Evolutionary conservation across 2,329 filamentous ascomycete species (phyloP).

Genomic region (Nothopassalora personata): DNA sequence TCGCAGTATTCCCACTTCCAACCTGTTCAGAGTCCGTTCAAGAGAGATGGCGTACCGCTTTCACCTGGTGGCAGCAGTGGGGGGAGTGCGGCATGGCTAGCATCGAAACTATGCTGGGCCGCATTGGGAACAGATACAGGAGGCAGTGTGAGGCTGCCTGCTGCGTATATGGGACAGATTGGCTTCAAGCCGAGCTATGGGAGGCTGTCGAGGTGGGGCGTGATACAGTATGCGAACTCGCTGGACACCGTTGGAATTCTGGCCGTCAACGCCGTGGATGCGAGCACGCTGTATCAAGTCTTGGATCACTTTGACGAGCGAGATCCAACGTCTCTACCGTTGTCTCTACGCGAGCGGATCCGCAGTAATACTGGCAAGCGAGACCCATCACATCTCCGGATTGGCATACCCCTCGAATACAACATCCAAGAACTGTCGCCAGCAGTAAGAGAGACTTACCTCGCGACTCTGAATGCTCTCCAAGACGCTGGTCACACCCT

Average conservation of each 20-base stretch:
- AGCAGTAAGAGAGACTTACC: constrained; percentile 65
- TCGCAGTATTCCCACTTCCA: constrained; percentile 64
- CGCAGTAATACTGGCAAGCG: not conserved
- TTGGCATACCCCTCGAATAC: constrained; percentile 68
- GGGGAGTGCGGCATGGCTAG: constrained; percentile 83
- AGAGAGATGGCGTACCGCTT: constrained; percentile 32
- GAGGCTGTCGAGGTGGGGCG: constrained; percentile 75
- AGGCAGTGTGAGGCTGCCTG: constrained; percentile 79
- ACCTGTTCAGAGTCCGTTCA: constrained; percentile 52
- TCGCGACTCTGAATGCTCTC: constrained; percentile 54
- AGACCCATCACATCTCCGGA: constrained; percentile 36
- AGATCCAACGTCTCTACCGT: constrained; percentile 69
- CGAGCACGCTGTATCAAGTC: constrained; percentile 39
- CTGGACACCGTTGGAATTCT: constrained; percentile 84
- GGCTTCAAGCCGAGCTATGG: constrained; percentile 94
- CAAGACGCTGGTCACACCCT: constrained; percentile 63
- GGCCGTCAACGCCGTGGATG: constrained; percentile 50
- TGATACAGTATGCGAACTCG: constrained; percentile 88
- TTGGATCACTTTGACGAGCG: constrained; percentile 58
- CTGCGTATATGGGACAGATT: constrained; percentile 75
- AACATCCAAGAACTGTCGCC: constrained; percentile 77
- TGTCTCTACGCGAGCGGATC: constrained; percentile 50
- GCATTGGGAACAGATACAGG: constrained; percentile 92
- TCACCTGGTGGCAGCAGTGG: constrained; percentile 89
- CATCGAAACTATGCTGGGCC: constrained; percentile 55